phyloP scores from a whole-genome alignment of 768 basidiomycete genomes.

The Cyclocybe aegerita region DNA sequence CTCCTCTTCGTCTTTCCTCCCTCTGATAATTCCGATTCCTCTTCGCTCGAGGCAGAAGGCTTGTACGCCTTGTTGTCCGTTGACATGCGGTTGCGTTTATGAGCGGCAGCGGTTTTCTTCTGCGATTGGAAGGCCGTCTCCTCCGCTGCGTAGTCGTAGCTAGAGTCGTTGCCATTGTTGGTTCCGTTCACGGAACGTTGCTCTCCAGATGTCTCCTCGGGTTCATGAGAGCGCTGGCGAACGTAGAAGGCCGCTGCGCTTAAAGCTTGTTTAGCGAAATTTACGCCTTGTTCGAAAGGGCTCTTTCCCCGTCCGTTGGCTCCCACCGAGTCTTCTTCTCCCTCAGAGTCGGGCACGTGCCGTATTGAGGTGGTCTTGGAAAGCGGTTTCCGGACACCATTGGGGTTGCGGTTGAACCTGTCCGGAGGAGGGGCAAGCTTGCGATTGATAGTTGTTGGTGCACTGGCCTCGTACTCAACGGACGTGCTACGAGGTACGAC shows the following conservation, averaged over 20 bases:
- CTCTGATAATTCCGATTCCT: conserved; percentile 57
- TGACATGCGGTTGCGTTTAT: conserved; percentile 55
- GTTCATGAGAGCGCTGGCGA: conserved; percentile 60
- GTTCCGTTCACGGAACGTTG: conserved; percentile 32
- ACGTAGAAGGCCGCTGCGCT: conserved; percentile 64
- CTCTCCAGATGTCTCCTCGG: conserved; percentile 36
- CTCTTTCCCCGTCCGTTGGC: conserved; percentile 59
- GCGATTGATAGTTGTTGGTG: conserved; percentile 49
- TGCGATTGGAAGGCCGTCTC: conserved; percentile 56
- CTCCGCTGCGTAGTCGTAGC: conserved; percentile 80
- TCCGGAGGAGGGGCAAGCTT: conserved; percentile 63
- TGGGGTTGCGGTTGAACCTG: conserved; percentile 17
- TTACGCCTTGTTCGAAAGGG: conserved; percentile 62
- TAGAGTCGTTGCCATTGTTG: conserved; percentile 40
- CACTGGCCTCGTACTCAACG: conserved; percentile 74
- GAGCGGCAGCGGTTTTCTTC: conserved; percentile 17
- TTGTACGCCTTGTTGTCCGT: conserved; percentile 81
- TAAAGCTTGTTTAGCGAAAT: conserved; percentile 52
- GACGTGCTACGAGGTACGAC: conserved; percentile 71
- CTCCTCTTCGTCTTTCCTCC: conserved; percentile 54
- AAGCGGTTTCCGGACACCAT: conserved; percentile 43
- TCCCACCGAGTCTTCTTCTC: conserved; percentile 40
- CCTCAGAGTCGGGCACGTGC: conserved; percentile 71
- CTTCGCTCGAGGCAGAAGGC: conserved; percentile 65
- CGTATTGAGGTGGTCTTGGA: conserved; percentile 55